phyloP scores from a whole-genome alignment of 2,329 filamentous ascomycete genomes.

The Colletotrichum sp. region DNA sequence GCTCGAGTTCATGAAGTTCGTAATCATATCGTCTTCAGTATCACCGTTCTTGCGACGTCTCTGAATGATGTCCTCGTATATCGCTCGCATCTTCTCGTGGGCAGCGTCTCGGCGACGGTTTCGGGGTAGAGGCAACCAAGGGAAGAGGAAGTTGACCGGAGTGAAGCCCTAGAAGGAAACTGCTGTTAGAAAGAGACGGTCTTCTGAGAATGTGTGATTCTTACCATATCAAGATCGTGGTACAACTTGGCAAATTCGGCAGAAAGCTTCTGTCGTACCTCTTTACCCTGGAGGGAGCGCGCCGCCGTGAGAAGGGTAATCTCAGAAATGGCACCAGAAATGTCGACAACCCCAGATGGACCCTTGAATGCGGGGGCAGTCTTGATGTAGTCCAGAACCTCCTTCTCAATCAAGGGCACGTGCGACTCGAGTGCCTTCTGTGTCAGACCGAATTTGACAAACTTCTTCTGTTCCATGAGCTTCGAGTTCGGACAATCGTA shows the following conservation, averaged over 20 bases:
- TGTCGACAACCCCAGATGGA: constrained; percentile 72
- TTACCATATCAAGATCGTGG: constrained; percentile 78
- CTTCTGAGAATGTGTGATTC: background rate
- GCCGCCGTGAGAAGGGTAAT: constrained; percentile 91
- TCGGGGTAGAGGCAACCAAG: constrained; percentile 88
- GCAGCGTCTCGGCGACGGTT: constrained; percentile 48
- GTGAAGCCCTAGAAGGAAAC: constrained; percentile 67
- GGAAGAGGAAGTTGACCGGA: constrained; percentile 88
- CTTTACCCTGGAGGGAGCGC: constrained; percentile 84
- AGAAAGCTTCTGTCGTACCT: constrained; percentile 76
- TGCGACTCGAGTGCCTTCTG: constrained; percentile 76
- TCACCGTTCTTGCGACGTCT: constrained; percentile 64
- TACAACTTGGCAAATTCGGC: constrained; percentile 83
- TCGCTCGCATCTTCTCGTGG: constrained; percentile 67
- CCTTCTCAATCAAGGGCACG: constrained; percentile 77
- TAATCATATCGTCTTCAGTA: constrained; percentile 79
- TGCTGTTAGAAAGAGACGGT: background rate
- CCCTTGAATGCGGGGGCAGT: constrained; percentile 64
- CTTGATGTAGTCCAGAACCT: constrained; percentile 77
- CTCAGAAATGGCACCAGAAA: constrained; percentile 79
- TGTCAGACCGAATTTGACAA: constrained; percentile 82
- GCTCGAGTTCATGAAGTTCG: constrained; percentile 82
- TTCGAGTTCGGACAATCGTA: constrained; percentile 92
- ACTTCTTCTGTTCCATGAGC: constrained; percentile 97
- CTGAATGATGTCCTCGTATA: constrained; percentile 83